Conservation (phyloP, 2,329 filamentous ascomycete genomes). For the Claviceps sp. region DNA sequence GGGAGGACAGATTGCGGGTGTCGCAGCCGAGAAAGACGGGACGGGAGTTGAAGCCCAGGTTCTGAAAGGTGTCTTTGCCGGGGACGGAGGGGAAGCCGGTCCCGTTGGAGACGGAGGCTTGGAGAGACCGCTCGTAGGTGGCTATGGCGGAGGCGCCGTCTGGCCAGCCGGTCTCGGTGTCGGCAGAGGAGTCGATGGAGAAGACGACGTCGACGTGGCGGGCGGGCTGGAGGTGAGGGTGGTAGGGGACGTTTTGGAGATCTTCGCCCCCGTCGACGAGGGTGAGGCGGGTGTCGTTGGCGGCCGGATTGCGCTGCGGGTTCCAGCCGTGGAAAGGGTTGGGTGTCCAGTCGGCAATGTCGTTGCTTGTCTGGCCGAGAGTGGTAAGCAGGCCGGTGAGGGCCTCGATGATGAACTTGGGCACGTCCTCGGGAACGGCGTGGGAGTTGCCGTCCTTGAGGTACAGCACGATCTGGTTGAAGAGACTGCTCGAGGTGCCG, state of each 20-base stretch:
- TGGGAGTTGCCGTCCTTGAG: constrained; percentile 34
- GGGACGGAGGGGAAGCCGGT: constrained; percentile 47
- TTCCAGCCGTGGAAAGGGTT: constrained; percentile 48
- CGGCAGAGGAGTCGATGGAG: constrained; percentile 50
- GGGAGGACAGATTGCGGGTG: constrained; percentile 37
- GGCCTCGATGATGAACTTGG: constrained; percentile 27
- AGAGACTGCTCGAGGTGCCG: constrained; percentile 70
- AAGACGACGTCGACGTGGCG: constrained; percentile 49
- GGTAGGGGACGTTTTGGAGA: constrained; percentile 64
- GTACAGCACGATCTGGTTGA: constrained; percentile 62
- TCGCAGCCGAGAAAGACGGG: constrained; percentile 54
- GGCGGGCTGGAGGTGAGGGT: constrained; percentile 40
- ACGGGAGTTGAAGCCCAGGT: constrained; percentile 42
- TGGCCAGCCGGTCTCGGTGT: constrained; percentile 44
- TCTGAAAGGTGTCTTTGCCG: constrained; percentile 39
- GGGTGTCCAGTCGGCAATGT: constrained; percentile 58
- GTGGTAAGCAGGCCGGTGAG: constrained; percentile 35
- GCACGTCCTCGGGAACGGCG: constrained; percentile 37
- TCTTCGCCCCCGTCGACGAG: constrained; percentile 75
- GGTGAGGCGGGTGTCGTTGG: constrained; percentile 41
- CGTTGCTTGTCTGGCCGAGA: constrained; percentile 50
- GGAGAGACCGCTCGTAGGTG: constrained; percentile 40
- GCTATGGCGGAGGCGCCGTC: constrained; percentile 45
- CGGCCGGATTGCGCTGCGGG: constrained; percentile 26
- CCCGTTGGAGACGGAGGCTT: constrained; percentile 34